Evolutionary conservation across 495 filamentous ascomycete genomes (phyloP).

Genomic region (Aspergillus indologenus): DNA sequence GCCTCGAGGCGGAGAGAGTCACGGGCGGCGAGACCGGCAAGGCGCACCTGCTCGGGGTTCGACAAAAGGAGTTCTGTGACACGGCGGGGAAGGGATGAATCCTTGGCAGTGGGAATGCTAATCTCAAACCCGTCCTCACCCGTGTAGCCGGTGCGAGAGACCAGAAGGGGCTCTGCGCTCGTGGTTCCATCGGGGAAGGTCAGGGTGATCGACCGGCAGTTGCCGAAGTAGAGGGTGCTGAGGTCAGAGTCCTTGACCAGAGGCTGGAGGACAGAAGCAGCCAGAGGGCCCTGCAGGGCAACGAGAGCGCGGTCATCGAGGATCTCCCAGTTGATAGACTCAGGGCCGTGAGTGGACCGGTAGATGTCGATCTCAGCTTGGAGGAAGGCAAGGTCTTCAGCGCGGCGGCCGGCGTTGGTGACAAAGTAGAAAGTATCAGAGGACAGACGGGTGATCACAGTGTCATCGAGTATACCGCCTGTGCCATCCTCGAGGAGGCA

Average conservation of each 20-base stretch:
- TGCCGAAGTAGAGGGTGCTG: constrained; percentile 74
- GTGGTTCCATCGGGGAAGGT: constrained; percentile 44
- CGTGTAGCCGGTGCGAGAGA: constrained; percentile 90
- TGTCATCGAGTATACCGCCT: constrained; percentile 92
- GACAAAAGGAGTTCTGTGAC: constrained; percentile 64
- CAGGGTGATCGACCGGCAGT: constrained; percentile 56
- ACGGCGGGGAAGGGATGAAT: constrained; percentile 34
- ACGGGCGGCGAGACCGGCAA: constrained; percentile 85
- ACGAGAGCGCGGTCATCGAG: constrained; percentile 65
- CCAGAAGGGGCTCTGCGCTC: constrained; percentile 57
- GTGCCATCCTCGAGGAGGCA: constrained; percentile 73
- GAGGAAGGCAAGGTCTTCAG: constrained; percentile 81
- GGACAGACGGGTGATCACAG: constrained; percentile 73
- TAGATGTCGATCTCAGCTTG: constrained; percentile 56
- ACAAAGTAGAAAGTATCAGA: constrained; percentile 82
- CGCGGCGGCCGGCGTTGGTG: constrained; percentile 89
- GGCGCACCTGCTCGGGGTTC: constrained; percentile 58
- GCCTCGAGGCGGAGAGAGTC: constrained; percentile 93
- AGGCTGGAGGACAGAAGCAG: constrained; percentile 60
- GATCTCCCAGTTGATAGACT: constrained; percentile 66
- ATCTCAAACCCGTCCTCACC: constrained; percentile 99
- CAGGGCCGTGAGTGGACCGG: constrained; percentile 42
- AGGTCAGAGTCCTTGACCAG: constrained; percentile 58
- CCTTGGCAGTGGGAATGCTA: constrained; percentile 60
- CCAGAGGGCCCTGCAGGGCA: constrained; percentile 83